Evolutionary conservation across 2,329 filamentous ascomycete species (phyloP).

Genomic region (Penicillium aurantiogriseum): DNA sequence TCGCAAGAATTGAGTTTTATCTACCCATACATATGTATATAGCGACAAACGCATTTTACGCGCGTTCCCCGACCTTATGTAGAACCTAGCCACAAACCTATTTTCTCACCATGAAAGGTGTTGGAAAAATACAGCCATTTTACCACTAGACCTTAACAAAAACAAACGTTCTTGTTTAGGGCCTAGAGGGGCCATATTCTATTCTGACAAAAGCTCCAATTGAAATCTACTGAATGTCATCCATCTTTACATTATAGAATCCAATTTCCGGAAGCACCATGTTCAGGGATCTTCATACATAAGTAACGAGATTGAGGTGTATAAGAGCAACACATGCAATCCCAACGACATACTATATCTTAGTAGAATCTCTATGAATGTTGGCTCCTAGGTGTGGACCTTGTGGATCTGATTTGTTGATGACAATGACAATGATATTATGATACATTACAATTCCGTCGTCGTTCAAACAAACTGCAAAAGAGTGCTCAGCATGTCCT

Average conservation of each 20-base stretch:
- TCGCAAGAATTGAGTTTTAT: neutral
- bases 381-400: neutral
- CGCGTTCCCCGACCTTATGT: neutral
- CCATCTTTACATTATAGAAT: no score
- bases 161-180: no score
- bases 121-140: no score
- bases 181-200: no score
- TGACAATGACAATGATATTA: neutral
- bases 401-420: neutral
- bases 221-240: no score
- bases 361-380: neutral
- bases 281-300: no score
- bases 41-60: neutral
- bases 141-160: no score
- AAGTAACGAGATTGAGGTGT: neutral
- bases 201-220: no score
- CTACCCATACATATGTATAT: neutral
- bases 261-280: no score
- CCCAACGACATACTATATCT: neutral
- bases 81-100: no score
- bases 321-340: neutral
- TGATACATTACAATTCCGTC: slow-evolving; percentile 1
- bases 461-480: slow-evolving; percentile 38
- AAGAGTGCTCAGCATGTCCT: slow-evolving; percentile 66
- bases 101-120: no score